Evolutionary conservation across 2,329 filamentous ascomycete species (phyloP).

Genomic region (Cercospora janseana): DNA sequence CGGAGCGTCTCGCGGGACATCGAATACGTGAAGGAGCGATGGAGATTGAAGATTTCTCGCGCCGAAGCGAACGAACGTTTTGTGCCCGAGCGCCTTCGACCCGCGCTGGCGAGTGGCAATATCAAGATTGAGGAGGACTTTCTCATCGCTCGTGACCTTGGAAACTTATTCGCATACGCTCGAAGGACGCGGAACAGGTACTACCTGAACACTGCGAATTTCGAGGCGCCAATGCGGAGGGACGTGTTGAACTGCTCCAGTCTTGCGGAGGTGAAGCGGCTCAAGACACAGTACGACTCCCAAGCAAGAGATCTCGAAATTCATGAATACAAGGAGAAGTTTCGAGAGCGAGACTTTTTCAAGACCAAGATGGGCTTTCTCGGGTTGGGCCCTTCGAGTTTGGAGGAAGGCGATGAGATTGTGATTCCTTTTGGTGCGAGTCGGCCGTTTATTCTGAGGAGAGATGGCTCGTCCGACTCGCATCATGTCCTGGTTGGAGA

Average conservation of each 20-base stretch:
- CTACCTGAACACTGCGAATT: slow-evolving; percentile 14
- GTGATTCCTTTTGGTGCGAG: slow-evolving; percentile 18
- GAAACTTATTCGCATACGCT: slow-evolving; percentile 21
- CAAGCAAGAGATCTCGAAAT: slow-evolving; percentile 16
- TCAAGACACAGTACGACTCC: slow-evolving; percentile 14
- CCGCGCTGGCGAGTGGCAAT: slow-evolving; percentile 5
- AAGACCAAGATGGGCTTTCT: slow-evolving; percentile 25
- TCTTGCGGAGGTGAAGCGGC: slow-evolving; percentile 13
- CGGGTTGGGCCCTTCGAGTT: slow-evolving; percentile 20
- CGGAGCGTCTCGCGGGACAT: slow-evolving; percentile 5
- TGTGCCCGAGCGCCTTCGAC: slow-evolving; percentile 7
- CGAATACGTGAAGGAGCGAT: slow-evolving; percentile 15
- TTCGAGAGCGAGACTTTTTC: slow-evolving; percentile 26
- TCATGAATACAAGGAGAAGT: slow-evolving; percentile 17
- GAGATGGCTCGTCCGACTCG: not conserved
- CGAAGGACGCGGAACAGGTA: slow-evolving; percentile 11
- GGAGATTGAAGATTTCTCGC: slow-evolving; percentile 15
- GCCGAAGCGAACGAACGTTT: slow-evolving; percentile 3
- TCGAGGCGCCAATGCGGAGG: slow-evolving; percentile 18
- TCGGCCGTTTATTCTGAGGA: slow-evolving; percentile 17
- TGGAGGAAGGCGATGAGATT: slow-evolving; percentile 16
- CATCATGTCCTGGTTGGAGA: slow-evolving; percentile 19
- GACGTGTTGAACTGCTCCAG: slow-evolving; percentile 14
- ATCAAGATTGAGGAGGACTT: slow-evolving; percentile 16
- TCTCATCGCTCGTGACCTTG: slow-evolving; percentile 18